Base-by-base conservation (phyloP, 1,284 basidiomycete genomes). In the Peniophora sp. region DNA sequence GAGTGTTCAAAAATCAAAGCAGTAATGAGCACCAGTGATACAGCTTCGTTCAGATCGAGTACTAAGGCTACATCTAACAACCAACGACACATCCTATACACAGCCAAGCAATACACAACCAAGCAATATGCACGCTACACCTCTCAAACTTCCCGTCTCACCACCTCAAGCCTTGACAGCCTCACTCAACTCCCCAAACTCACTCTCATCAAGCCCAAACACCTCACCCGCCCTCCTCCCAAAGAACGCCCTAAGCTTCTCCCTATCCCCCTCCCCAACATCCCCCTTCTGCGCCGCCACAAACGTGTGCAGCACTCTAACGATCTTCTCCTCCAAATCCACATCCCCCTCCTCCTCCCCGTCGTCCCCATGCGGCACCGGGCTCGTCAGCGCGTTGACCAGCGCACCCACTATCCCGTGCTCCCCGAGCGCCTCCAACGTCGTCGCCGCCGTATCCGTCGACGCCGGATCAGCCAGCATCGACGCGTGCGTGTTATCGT, bases 321-420 rank as follows among this genome's bases (percentile, higher is more conserved):
- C 61, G 0, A 85, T 72, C 63, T 93, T 93, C 67, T 95, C 92
- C 61, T 87, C 82, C 53, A 87, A 89, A 59, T 95, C 90, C 3
- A 70, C 61, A 64, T 97, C 94, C 6, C 71, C 71, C 20, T 80
- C 79, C 27, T 68, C 64, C 58, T 89, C 86, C 5, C 87, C 91
- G 56, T 90, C 82, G 2, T 72, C 71, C 0, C 86, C 88, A 48
- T 79, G 73, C 2, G 85, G 85, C 35, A 81, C 57, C 49, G 86
- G 76, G 24, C 69, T 61, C 6, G 72, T 71, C 9, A 88, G 62
- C 3, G 69, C 68, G 35, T 64, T 61, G 39, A 79, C 60, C 14
- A 79, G 57, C 58, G 63, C 58, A 22, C 65, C 54, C 37, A 76
- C 56, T 17, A 89, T 61, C 3, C 69, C 68, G 49, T 76, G 66